These are phyloP conservation scores for Sarocladiaceae sp. DNA, from an alignment of 2,329 filamentous ascomycete species.

Conservation along the genomic window DNA sequence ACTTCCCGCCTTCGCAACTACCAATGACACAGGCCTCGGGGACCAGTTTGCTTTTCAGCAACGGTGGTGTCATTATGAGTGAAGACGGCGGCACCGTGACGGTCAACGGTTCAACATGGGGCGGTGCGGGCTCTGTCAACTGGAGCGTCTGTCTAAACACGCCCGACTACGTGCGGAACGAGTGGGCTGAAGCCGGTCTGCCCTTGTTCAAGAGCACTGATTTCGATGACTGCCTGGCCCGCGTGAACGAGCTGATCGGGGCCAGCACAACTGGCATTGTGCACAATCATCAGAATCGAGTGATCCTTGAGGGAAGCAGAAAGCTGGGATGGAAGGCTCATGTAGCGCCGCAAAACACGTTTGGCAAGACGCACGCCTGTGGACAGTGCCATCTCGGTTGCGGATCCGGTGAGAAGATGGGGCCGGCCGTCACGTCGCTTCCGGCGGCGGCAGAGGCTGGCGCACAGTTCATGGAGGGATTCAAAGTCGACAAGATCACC, in stretches of 20 bases:
- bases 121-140: slow-evolving; percentile 83
- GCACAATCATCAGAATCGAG: slow-evolving; percentile 66
- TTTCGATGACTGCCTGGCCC: slow-evolving; percentile 74
- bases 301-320: slow-evolving; percentile 67
- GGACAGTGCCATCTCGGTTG: slow-evolving; percentile 58
- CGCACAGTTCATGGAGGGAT: slow-evolving; percentile 78
- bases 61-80: slow-evolving; percentile 49
- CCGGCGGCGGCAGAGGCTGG: slow-evolving; percentile 73
- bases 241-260: slow-evolving; percentile 74
- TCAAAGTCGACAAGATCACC: slow-evolving; percentile 61
- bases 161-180: slow-evolving; percentile 67
- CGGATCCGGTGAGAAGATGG: slow-evolving; percentile 67
- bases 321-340: slow-evolving; percentile 67
- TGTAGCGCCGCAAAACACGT: slow-evolving; percentile 73
- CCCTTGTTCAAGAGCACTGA: slow-evolving; percentile 66
- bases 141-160: slow-evolving; percentile 66
- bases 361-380: slow-evolving; percentile 66
- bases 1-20: slow-evolving; percentile 64
- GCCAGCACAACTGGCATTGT: slow-evolving; percentile 58
- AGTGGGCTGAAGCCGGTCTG: slow-evolving; percentile 69
- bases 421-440: slow-evolving; percentile 69
- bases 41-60: slow-evolving; percentile 61
- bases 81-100: slow-evolving; percentile 55
- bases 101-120: slow-evolving; percentile 67
- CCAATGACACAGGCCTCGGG: slow-evolving; percentile 65